Conservation (phyloP, 805 yeast genomes). For the Myxozyma sirexii region DNA sequence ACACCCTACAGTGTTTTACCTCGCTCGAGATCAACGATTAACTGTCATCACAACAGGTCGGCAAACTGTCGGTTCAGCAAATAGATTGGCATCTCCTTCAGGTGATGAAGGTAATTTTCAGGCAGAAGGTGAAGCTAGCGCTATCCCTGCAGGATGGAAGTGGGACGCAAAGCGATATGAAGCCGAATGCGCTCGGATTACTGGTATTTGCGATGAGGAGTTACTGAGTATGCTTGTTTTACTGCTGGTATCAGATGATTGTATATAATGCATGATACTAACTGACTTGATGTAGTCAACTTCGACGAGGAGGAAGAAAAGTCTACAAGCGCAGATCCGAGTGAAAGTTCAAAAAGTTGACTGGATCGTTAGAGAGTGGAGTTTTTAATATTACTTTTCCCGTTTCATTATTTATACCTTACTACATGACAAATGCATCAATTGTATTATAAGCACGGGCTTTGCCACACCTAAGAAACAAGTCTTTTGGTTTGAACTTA, state of each 20-base stretch:
- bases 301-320: neutral
- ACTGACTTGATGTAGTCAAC: neutral
- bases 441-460: too few species aligned
- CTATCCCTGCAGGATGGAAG: slow-evolving; percentile 7
- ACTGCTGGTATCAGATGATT: neutral
- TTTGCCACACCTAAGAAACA: too few species aligned
- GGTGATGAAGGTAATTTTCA: slow-evolving; percentile 6
- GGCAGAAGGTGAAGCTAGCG: neutral
- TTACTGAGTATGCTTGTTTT: neutral
- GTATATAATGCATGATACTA: too few species aligned
- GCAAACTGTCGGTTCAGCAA: neutral
- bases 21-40: too few species aligned
- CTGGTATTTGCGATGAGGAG: neutral
- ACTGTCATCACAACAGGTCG: too few species aligned
- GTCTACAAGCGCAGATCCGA: neutral
- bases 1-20: too few species aligned
- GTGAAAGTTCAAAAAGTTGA: neutral
- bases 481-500: too few species aligned
- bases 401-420: too few species aligned
- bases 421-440: too few species aligned
- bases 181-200: slow-evolving; percentile 1
- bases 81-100: slow-evolving; percentile 12
- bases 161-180: slow-evolving; percentile 11
- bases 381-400: too few species aligned
- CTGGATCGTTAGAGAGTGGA: too few species aligned